These are phyloP conservation scores for Microdochium bolleyi DNA, from an alignment of 2,329 filamentous ascomycete genomes.

Conservation along the genomic window DNA sequence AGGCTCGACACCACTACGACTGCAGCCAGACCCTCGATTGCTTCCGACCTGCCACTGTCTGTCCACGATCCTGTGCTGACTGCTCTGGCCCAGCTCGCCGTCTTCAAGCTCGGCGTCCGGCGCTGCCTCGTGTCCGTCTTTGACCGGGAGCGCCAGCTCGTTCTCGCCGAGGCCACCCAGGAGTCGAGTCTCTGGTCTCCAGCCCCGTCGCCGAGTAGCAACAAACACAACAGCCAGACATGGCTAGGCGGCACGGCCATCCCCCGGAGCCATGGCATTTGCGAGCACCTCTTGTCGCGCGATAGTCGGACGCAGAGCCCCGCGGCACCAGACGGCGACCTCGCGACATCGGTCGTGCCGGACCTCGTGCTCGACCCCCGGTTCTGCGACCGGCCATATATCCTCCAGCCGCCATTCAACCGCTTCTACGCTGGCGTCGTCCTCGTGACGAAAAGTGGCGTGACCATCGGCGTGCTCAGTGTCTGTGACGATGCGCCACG, in stretches of 20 bases:
- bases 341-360: constrained; percentile 24
- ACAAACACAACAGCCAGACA: constrained; percentile 4
- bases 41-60: not conserved
- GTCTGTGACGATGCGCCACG: constrained; percentile 6
- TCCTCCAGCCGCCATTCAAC: constrained; percentile 10
- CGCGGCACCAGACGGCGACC: not conserved
- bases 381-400: constrained; percentile 17
- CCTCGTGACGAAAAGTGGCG: constrained; percentile 5
- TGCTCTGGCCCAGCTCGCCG: constrained; percentile 40
- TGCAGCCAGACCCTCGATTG: not conserved
- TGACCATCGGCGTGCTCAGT: constrained; percentile 8
- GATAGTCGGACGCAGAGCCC: not conserved
- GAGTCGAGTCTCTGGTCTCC: constrained; percentile 22
- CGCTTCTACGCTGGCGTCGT: constrained; percentile 11
- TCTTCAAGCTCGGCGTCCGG: constrained; percentile 30
- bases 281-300: constrained; percentile 17
- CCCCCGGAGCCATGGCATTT: constrained; percentile 18
- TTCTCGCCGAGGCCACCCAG: constrained; percentile 42
- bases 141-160: constrained; percentile 35
- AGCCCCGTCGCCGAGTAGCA: not conserved
- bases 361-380: constrained; percentile 23
- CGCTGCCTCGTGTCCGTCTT: constrained; percentile 43
- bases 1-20: not conserved
- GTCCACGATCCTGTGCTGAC: constrained; percentile 31
- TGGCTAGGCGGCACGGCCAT: constrained; percentile 20